A percentile compares a stretch with the other conserved stretches of the same genome.
Evolutionary conservation across 805 yeast genomes (phyloP).

Genomic region (Isabelozyma heimii): DNA sequence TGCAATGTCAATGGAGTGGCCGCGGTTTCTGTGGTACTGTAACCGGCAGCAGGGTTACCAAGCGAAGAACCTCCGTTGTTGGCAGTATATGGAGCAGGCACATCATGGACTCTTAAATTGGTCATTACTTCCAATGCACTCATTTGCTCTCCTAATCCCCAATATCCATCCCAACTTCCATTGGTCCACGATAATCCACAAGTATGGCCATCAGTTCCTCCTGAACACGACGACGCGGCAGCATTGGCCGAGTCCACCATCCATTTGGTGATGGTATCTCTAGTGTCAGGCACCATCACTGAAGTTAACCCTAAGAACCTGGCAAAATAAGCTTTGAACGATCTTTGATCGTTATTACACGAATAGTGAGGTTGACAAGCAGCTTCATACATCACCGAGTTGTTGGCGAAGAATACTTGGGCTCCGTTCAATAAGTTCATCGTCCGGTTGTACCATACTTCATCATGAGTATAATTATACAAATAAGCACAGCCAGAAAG

Average conservation of each 20-base stretch:
- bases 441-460: slow-evolving; percentile 65
- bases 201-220: slow-evolving; percentile 73
- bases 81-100: slow-evolving; percentile 62
- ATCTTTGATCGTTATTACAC: slow-evolving; percentile 85
- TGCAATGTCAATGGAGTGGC: slow-evolving; percentile 41
- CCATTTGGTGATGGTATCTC: slow-evolving; percentile 42
- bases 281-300: slow-evolving; percentile 61
- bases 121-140: slow-evolving; percentile 65
- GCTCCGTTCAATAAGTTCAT: slow-evolving; percentile 53
- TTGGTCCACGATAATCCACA: slow-evolving; percentile 71
- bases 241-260: slow-evolving; percentile 46
- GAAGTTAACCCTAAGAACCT: slow-evolving; percentile 76
- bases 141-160: slow-evolving; percentile 81
- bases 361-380: slow-evolving; percentile 68
- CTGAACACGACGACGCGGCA: slow-evolving; percentile 69
- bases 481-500: slow-evolving; percentile 78
- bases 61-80: slow-evolving; percentile 65
- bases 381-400: slow-evolving; percentile 68
- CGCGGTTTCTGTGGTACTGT: slow-evolving; percentile 35
- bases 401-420: slow-evolving; percentile 50
- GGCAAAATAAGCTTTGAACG: slow-evolving; percentile 84
- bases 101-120: slow-evolving; percentile 36
- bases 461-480: slow-evolving; percentile 68
- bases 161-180: slow-evolving; percentile 55
- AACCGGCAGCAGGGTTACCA: slow-evolving; percentile 72